These are phyloP conservation scores for Lactarius sp. DNA, from an alignment of 768 basidiomycete genomes.

Conservation along the genomic window DNA sequence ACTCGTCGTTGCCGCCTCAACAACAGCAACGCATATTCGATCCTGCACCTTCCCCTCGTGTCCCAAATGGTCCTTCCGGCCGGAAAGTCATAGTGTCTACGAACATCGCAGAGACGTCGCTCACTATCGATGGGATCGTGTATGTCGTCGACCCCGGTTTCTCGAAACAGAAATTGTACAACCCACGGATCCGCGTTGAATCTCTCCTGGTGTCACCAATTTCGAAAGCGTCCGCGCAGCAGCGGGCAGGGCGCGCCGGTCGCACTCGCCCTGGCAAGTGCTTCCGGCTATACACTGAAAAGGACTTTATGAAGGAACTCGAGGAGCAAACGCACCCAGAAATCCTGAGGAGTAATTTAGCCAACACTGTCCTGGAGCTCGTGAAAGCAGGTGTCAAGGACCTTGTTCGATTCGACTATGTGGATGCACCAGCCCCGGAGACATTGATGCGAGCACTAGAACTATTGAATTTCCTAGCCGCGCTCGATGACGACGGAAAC, in stretches of 20 bases:
- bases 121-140: conserved; percentile 99
- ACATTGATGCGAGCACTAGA: conserved; percentile 97
- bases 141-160: conserved; percentile 98
- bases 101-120: conserved; percentile 95
- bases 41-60: conserved; percentile 61
- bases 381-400: conserved; percentile 96
- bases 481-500: conserved; percentile 91
- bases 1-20: conserved; percentile 89
- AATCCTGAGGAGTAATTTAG: conserved; percentile 88
- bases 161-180: conserved; percentile 98
- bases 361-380: conserved; percentile 88
- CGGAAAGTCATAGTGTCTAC: conserved; percentile 94
- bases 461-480: conserved; percentile 85
- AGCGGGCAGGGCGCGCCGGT: conserved; percentile 93
- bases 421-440: conserved; percentile 92
- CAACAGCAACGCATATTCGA: conserved; percentile 98
- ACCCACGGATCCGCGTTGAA: conserved; percentile 95
- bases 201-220: conserved; percentile 90
- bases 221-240: conserved; percentile 94
- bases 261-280: conserved; percentile 96
- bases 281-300: conserved; percentile 94
- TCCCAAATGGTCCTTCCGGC: conserved; percentile 69
- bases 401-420: conserved; percentile 82
- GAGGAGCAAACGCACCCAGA: conserved; percentile 98
- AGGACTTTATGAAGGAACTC: conserved; percentile 92